Evolutionary conservation across 345 rosid genomes (phyloP).

Genomic region (Eutrema yunnanense): DNA sequence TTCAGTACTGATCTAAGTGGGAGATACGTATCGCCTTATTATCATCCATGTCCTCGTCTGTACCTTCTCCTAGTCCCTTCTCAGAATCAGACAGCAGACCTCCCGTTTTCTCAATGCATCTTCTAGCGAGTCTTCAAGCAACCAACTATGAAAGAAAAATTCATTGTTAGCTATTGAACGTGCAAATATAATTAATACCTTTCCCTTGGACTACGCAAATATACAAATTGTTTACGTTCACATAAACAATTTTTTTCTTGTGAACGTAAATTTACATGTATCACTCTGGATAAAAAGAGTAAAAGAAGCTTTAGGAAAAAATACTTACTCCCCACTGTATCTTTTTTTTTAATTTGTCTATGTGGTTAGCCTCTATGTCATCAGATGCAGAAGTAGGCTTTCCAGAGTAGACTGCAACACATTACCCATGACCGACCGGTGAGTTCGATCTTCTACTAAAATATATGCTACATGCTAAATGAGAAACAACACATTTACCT

Average conservation of each 20-base stretch:
- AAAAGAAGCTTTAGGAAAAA: neutral
- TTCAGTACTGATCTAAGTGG: too few species aligned
- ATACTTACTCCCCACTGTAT: constrained; percentile 78
- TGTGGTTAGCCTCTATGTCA: constrained; percentile 62
- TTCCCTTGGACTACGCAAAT: neutral
- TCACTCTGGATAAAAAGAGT: neutral
- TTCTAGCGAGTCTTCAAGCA: constrained; percentile 91
- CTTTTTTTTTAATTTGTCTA: constrained; percentile 52
- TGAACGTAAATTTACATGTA: neutral
- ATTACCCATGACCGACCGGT: constrained; percentile 7
- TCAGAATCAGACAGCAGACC: constrained; percentile 63
- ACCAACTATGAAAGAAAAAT: constrained; percentile 34
- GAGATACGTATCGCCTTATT: too few species aligned
- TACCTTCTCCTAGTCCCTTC: constrained; percentile 21
- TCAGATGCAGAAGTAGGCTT: constrained; percentile 77
- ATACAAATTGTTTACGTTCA: too few species aligned
- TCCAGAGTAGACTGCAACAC: constrained; percentile 79
- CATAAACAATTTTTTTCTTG: too few species aligned
- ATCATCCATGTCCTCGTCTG: too few species aligned
- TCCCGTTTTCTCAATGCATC: constrained; percentile 76
- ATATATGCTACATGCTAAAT: neutral
- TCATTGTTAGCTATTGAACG: neutral
- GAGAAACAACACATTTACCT: constrained; percentile 40
- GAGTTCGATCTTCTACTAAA: neutral
- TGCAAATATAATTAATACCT: neutral